These are phyloP conservation scores for Stachybotrys echinatus DNA, from an alignment of 2,329 filamentous ascomycete species.

Conservation along the genomic window DNA sequence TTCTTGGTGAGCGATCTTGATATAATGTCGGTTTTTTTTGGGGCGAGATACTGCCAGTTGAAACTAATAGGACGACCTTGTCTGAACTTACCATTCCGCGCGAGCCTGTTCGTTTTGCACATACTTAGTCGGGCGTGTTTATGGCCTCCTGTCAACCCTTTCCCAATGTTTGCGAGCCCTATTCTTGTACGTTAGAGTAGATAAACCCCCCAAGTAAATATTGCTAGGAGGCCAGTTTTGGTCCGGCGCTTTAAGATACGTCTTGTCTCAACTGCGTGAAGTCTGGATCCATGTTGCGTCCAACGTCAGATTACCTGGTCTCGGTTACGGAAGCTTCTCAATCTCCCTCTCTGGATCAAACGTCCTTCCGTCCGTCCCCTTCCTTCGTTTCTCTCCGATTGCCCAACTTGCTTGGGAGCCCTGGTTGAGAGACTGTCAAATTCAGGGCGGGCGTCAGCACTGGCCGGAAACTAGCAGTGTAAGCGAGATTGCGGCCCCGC, in stretches of 20 bases:
- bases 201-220: constrained; percentile 20
- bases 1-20: background rate
- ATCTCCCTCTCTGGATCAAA: too few species aligned
- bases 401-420: too few species aligned
- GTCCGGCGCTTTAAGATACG: constrained; percentile 19
- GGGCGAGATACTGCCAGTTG: background rate
- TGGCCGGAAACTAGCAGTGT: too few species aligned
- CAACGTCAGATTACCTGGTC: too few species aligned
- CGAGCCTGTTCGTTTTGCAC: background rate
- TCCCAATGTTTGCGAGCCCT: constrained; percentile 19
- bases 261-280: background rate
- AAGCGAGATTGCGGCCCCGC: constrained; percentile 8
- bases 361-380: too few species aligned
- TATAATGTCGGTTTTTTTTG: background rate
- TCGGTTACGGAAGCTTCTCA: too few species aligned
- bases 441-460: too few species aligned
- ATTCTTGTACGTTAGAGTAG: constrained; percentile 15
- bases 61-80: background rate
- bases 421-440: too few species aligned
- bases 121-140: constrained; percentile 27
- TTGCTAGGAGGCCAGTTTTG: constrained; percentile 35
- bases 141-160: constrained; percentile 26
- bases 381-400: too few species aligned
- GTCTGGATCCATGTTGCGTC: too few species aligned
- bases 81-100: background rate